These are phyloP conservation scores for Cordyceps javanica DNA, from an alignment of 2,329 filamentous ascomycete species.

Conservation along the genomic window DNA sequence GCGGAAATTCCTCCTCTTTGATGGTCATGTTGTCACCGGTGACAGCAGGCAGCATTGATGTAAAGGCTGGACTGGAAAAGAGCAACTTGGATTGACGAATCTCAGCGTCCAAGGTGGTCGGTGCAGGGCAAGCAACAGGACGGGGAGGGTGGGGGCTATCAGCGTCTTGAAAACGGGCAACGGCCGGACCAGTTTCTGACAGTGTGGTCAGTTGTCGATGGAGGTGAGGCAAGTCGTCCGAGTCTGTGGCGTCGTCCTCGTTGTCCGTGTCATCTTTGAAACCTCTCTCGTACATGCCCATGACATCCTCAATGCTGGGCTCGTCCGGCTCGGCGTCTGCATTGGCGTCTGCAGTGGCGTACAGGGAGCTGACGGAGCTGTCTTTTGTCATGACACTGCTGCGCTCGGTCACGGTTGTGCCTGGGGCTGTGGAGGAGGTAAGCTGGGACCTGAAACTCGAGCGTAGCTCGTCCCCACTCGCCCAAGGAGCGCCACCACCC, in stretches of 20 bases:
- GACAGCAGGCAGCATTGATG: slow-evolving; percentile 34
- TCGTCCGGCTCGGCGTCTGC: slow-evolving; percentile 44
- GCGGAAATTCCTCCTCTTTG: slow-evolving; percentile 14
- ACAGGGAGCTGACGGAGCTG: slow-evolving; percentile 64
- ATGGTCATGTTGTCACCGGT: slow-evolving; percentile 18
- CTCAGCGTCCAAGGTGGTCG: slow-evolving; percentile 30
- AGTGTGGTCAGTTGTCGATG: slow-evolving; percentile 11
- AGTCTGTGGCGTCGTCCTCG: slow-evolving; percentile 25
- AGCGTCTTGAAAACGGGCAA: background rate
- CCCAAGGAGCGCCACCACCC: slow-evolving; percentile 38
- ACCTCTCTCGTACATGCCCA: slow-evolving; percentile 62
- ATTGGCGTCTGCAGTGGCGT: slow-evolving; percentile 29
- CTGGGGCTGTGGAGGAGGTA: slow-evolving; percentile 50
- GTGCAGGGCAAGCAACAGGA: slow-evolving; percentile 15
- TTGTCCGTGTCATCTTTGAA: slow-evolving; percentile 44
- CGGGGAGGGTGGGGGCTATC: slow-evolving; percentile 17
- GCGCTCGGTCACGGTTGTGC: slow-evolving; percentile 65
- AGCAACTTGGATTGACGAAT: slow-evolving; percentile 35
- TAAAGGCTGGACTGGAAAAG: slow-evolving; percentile 33
- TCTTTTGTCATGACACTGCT: slow-evolving; percentile 77
- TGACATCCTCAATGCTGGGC: slow-evolving; percentile 60
- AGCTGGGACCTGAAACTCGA: slow-evolving; percentile 52
- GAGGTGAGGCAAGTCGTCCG: slow-evolving; percentile 12
- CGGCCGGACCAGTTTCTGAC: slow-evolving; percentile 9
- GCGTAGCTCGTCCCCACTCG: slow-evolving; percentile 45